These are phyloP conservation scores for Xylariaceae sp. DNA, from an alignment of 2,329 filamentous ascomycete species.

Conservation along the genomic window DNA sequence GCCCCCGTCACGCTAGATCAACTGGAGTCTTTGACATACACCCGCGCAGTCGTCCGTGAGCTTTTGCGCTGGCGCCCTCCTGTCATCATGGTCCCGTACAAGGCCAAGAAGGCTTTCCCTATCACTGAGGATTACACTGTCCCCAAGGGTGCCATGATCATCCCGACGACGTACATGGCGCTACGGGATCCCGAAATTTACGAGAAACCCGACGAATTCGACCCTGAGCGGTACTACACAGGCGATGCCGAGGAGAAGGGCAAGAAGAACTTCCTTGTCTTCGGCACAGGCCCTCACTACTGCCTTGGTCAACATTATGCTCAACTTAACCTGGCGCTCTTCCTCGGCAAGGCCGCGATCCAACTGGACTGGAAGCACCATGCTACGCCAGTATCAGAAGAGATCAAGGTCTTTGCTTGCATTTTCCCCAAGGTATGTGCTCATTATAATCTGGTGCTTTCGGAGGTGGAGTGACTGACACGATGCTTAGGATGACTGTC, in stretches of 20 bases:
- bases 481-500: conserved; percentile 75
- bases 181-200: conserved; percentile 94
- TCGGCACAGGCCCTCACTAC: conserved; percentile 95
- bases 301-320: conserved; percentile 95
- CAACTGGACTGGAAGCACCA: conserved; percentile 90
- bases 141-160: conserved; percentile 92
- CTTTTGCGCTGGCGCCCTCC: conserved; percentile 92
- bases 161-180: conserved; percentile 88
- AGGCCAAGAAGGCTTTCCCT: conserved; percentile 94
- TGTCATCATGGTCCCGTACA: conserved; percentile 95
- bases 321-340: conserved; percentile 83
- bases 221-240: conserved; percentile 89
- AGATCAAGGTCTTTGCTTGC: conserved; percentile 98
- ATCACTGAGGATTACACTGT: conserved; percentile 89
- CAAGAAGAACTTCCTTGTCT: conserved; percentile 95
- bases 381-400: conserved; percentile 81
- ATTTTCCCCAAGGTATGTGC: conserved; percentile 90
- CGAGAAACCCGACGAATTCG: conserved; percentile 84
- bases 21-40: conserved; percentile 88
- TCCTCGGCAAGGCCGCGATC: conserved; percentile 89
- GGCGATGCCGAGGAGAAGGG: conserved; percentile 87
- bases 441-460: conserved; percentile 18
- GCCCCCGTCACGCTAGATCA: conserved; percentile 79
- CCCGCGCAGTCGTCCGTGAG: conserved; percentile 89
- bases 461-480: conserved; percentile 39